These are phyloP conservation scores for Halteria grandinella DNA, from an alignment of 73 alveolate genomes.

Conservation along the genomic window DNA sequence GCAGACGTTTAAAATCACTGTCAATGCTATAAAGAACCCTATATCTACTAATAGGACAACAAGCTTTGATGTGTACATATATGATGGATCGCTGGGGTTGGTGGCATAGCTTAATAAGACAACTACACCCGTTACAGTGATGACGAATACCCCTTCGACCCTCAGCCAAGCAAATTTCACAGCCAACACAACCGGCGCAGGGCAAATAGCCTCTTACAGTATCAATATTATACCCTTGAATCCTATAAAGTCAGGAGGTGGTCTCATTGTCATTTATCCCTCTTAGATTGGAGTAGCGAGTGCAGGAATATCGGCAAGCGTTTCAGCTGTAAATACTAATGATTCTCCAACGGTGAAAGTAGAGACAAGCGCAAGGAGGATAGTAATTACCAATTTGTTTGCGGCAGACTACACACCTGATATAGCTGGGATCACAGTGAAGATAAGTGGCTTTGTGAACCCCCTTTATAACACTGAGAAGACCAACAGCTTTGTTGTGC, in stretches of 20 bases:
- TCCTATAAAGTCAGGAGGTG: slow-evolving; percentile 30
- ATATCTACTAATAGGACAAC: slow-evolving; percentile 12
- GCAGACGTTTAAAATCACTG: slow-evolving; percentile 31
- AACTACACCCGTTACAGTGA: not conserved
- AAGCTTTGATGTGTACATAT: not conserved
- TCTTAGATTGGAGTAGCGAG: not conserved
- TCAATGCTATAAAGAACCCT: slow-evolving; percentile 21
- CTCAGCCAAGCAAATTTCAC: not conserved
- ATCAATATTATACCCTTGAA: slow-evolving; percentile 14
- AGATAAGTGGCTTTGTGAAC: slow-evolving; percentile 28
- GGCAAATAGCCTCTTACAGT: not conserved
- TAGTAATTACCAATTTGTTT: slow-evolving; percentile 41
- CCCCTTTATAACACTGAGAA: not conserved
- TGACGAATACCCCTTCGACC: slow-evolving; percentile 25
- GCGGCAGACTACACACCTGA: slow-evolving; percentile 15
- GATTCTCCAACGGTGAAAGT: slow-evolving; percentile 1
- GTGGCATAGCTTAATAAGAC: not conserved
- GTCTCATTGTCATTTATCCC: slow-evolving; percentile 18
- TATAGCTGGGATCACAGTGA: not conserved
- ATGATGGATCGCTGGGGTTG: too few species aligned
- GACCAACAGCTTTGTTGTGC: slow-evolving; percentile 38
- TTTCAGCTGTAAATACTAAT: slow-evolving; percentile 17
- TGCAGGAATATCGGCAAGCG: not conserved
- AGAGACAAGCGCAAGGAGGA: slow-evolving; percentile 18
- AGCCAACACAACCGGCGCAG: slow-evolving; percentile 30